Evolutionary conservation across 768 basidiomycete genomes (phyloP), one percentile per base, ranked within the genome.

Genomic region (Hydnomerulius pinastri): DNA sequence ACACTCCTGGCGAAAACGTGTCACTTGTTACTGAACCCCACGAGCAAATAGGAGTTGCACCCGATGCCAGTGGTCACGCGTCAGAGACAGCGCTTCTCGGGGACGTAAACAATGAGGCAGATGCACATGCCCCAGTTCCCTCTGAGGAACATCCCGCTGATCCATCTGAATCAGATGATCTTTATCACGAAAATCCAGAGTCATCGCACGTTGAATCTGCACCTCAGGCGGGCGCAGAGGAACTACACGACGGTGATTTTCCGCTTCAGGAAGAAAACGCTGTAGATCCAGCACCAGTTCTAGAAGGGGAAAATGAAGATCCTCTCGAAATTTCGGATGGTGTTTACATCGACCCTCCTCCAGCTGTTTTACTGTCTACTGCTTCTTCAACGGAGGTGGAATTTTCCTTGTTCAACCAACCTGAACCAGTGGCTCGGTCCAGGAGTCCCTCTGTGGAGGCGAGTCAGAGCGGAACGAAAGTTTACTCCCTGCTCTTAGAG

Each of bases 301-400:
- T 47, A 21, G 57, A 50, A 42, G 57, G 46, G 38, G 62, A 56
- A 37, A 32, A 37, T 2, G 42, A 37, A 43, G 75, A 83, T 64
- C 78, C 78, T n/a, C 80, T 81, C 61, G 77, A 81, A 65, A 78
- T 82, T 46, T 82, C 78, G 21, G 81, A 82, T 60, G 87, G 80
- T 24, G 82, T 86, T 39, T 87, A 83, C 64, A 86, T 87, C 44
- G 87, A 88, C 52, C 83, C 85, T 24, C 87, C 87, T 23, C 87
- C 87, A 11, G 75, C 85, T 13, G 84, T 88, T 37, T 69, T 87
- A 29, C 62, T 88, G 28, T 71, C 71, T 8, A 40, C 78, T 20
- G 51, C 58, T 25, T 72, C 77, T 29, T 57, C 79, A 28, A 73
- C 72, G 40, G 72, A 71, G 17, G 56, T 67, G 32, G 67, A 74